A percentile compares a stretch with the other conserved stretches of the same genome.
These are phyloP conservation scores for Colletotrichum sp. DNA, from an alignment of 2,329 filamentous ascomycete species.

Conservation along the genomic window DNA sequence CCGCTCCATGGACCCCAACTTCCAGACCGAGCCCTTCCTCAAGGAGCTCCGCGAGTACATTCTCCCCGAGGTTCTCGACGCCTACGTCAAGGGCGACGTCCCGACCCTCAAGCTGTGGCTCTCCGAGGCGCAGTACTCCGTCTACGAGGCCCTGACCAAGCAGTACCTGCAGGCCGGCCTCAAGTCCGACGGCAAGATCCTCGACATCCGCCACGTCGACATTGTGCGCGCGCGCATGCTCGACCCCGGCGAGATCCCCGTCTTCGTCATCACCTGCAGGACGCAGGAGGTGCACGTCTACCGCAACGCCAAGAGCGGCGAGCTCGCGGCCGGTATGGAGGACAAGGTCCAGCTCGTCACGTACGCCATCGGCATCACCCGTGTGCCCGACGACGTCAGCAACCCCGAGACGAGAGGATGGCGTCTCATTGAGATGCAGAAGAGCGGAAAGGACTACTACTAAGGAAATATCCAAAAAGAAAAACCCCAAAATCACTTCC, in stretches of 20 bases:
- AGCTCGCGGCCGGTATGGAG: constrained; percentile 96
- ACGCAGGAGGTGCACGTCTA: constrained; percentile 99
- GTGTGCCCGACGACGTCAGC: constrained; percentile 92
- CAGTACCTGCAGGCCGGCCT: constrained; percentile 94
- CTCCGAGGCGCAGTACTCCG: constrained; percentile 92
- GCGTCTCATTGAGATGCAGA: constrained; percentile 98
- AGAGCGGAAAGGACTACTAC: constrained; percentile 89
- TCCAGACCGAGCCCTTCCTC: constrained; percentile 94
- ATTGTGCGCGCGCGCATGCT: constrained; percentile 81
- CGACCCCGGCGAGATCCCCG: constrained; percentile 86
- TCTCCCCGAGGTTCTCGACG: constrained; percentile 93
- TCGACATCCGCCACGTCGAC: constrained; percentile 95
- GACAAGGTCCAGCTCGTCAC: constrained; percentile 98
- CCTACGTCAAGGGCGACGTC: constrained; percentile 95
- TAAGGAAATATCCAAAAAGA: constrained; percentile 33
- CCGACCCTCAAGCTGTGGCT: constrained; percentile 94
- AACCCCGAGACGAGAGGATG: constrained; percentile 97
- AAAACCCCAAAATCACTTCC: background rate
- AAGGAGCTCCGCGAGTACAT: constrained; percentile 98
- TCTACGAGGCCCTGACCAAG: constrained; percentile 95
- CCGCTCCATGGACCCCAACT: constrained; percentile 91
- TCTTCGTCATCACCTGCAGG: constrained; percentile 95
- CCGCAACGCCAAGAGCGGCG: constrained; percentile 84
- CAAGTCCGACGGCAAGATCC: constrained; percentile 91
- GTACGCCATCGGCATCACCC: constrained; percentile 95